Base-by-base conservation (phyloP, 257 asterid species). In the Gynochthodes officinalis region DNA sequence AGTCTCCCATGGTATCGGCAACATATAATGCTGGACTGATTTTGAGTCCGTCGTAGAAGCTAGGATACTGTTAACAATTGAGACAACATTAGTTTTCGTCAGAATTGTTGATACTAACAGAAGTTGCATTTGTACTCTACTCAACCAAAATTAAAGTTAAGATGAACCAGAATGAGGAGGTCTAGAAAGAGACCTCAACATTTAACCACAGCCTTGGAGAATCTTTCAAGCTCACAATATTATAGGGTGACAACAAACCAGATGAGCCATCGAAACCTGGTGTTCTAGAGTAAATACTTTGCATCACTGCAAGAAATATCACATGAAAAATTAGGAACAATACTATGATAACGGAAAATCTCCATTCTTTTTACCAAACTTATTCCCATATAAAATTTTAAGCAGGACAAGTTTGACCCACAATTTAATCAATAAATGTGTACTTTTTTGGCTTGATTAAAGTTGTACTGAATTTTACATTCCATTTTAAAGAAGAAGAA, bases 1-100 rank as follows among this genome's bases (percentile, higher is more conserved):
- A 55, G 9, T 76, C 71, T 16, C 67, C 7, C 66, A 71, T 49
- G 0, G 64, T 70, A 19, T 78, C 79, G 5, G 82, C 54, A 62
- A 91, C 65, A 75, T 25, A 88, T 27, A 43, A 21, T 35, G 76
- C 81, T 11, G 90, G 76, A 46, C 71, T 82, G 77, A 90, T 79
- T 40, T 88, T 90, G 82, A 86, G 84, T 43, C 88, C 83, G n/a
- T 83, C 77, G 40, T 87, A 95, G 96, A 95, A 95, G 55, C 75
- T 21, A 62, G 88, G 86, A 71, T 89, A 75, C 98, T 94, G 89
- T 82, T 77, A 23, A 64, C 71, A 71, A 64, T 54, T 65, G 67
- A 59, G 15, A 58, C 32, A 59, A 42, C 30, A 58, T 27, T 7
- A 67, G 32, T 14, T 10, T 48, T 59, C 35, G 39, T 28, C 13